Base-by-base conservation (phyloP, 495 filamentous ascomycete species). In the Neurospora africana region DNA sequence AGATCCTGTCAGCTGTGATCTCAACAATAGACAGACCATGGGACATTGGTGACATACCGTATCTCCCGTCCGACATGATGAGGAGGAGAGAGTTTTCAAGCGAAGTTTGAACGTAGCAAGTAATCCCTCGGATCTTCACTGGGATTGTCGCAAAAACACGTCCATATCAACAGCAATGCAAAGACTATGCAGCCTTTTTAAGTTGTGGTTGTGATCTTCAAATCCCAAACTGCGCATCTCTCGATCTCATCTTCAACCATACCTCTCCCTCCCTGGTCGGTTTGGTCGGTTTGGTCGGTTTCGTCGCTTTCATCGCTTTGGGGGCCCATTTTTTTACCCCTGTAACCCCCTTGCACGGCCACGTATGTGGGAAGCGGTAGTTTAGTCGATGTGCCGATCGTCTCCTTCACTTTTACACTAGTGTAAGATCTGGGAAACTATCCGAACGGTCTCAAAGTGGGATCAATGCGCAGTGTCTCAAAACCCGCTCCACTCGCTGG, bases 11-110 rank as follows among this genome's bases (percentile, higher is more conserved):
- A 70, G 43, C 4, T 37, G 43, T 35, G 36, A 30, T 3, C 11
- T 65, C 11, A 68, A 15, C 15, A 33, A 27, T 5, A 30, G 39
- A 27, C 21, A n/a, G n/a, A n/a, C n/a, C n/a, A 58, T 58, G 5
- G 37, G 38, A 33, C 27, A 65, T 65, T 4, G 53, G 3, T 15
- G 7, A 13, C 68, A 11, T 70, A 74, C 73, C 73, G 36, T 68
- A 68, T 35, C 72, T 40, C 13, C 73, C 73, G 72, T 74, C 72
- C 19, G 69, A 33, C 53, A 74, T 70, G 3, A 4, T 35, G 27
- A 65, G 15, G 23, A 61, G 47, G 27, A 17, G n/a, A n/a, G 21
- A 17, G 23, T 65, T 65, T 33, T 15, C 27, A 8, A 35, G 53
- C 53, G 3, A 65, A 35, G 53, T 19, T 33, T 27, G 27, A 33